Evolutionary conservation across 441 rosid species (phyloP).

Genomic region (Eutrema salsugineum): DNA sequence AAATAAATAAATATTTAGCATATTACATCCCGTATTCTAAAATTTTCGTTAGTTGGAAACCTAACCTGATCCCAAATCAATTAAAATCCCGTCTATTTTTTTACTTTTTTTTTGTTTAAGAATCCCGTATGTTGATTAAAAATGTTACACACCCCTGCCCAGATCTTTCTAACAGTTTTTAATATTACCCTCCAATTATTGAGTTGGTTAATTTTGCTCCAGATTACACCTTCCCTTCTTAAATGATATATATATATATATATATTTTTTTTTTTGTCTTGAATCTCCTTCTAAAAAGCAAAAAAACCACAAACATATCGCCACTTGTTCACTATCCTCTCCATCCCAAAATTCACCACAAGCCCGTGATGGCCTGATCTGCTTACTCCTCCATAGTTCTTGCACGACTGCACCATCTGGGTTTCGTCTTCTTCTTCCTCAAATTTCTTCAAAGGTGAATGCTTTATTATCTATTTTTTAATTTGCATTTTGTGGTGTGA

Average conservation of each 20-base stretch:
- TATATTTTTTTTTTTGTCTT: neutral
- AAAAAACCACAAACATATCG: slow-evolving; percentile 17
- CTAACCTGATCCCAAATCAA: neutral
- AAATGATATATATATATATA: too few species aligned
- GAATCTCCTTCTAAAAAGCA: neutral
- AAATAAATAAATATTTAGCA: neutral
- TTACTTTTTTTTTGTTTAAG: too few species aligned
- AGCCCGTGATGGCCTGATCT: slow-evolving; percentile 19
- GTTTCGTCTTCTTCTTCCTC: slow-evolving; percentile 6
- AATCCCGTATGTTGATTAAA: too few species aligned
- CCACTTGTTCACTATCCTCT: slow-evolving; percentile 34
- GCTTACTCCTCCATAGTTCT: neutral
- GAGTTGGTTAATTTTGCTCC: neutral
- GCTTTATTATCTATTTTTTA: neutral
- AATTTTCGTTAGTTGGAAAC: neutral
- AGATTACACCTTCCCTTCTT: neutral
- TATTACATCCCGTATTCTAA: neutral
- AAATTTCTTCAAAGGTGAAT: slow-evolving; percentile 14
- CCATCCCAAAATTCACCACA: slow-evolving; percentile 11
- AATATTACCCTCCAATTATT: neutral
- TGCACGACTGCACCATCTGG: neutral
- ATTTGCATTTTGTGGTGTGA: neutral
- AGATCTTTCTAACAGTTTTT: neutral
- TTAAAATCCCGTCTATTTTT: neutral
- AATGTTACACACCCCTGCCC: neutral